Evolutionary conservation across 345 rosid species (phyloP), one percentile per base, ranked within the genome.

Genomic region (Lagerstroemia speciosa): DNA sequence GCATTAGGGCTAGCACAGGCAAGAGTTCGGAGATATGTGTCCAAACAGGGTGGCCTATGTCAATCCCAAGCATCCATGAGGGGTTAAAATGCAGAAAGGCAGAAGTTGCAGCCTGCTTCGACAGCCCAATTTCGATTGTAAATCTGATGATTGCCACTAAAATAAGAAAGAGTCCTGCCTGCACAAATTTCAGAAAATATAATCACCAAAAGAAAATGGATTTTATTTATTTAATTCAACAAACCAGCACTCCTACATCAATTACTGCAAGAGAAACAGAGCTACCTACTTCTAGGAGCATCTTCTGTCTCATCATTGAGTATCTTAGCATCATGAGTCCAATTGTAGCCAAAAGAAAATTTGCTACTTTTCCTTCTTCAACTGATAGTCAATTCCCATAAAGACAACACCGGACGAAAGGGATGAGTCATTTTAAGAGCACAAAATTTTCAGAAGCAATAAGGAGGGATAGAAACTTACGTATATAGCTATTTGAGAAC

Each of bases 311-410:
- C 79, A 79, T 85, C 53, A 88, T 48, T 34, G 96, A 82, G 78
- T 77, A 77, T 60, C 88, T 88, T 62, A 94, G 77, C 72, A 81
- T 85, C 66, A 83, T 41, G 70, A 94, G 77, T 76, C 86, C 91
- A 79, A 91, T 88, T 27, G 97, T 85, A 33, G 95, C 97, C 78
- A 94, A 75, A 64, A 94, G 88, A 82, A 89, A 94, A 70, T 78
- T 86, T 62, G 97, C 91, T 69, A 89, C 96, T 84, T 91, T 94
- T 73, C 96, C 99, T 82, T 89, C 99, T 83, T 84, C 93, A 91
- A 94, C 99, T 94, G 81, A 74, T 63, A 75, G 77, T 73, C 62
- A 40, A 70, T 32, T 24, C 65, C 43, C 30, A 37, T 24, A 38
- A 33, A 30, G 60, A 41, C 30, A 11, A 29, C 27, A 64, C 62